Evolutionary conservation across 495 filamentous ascomycete genomes (phyloP), one percentile per base, ranked within the genome.

Genomic region (Aspergillus leporis): DNA sequence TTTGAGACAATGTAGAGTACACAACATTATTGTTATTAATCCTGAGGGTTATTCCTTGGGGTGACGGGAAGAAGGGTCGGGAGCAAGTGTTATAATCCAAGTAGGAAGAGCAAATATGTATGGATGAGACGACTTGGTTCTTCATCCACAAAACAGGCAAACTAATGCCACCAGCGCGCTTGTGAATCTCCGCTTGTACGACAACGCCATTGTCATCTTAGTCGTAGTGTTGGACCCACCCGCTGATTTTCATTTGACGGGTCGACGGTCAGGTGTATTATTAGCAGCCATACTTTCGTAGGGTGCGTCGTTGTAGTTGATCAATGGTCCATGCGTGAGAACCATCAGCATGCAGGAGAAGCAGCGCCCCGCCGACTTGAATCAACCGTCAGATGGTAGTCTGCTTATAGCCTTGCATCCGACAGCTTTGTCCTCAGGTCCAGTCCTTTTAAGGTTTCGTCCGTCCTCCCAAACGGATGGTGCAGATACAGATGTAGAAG

Each of bases 361-460:
- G 51, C 53, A 58, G 23, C 41, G 62, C 66, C 63, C 66, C 66
- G 66, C 66, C 61, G 51, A 61, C 49, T 54, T 69, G 66, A 66
- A 66, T 69, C 66, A 69, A 69, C 66, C 66, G 66, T 64, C 61
- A 21, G 51, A 59, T 32, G 19, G 60, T 61, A 63, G 66, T 58
- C 51, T 55, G 57, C n/a, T 40, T 14, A 56, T 59, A 58, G 62
- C 62, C 49, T 55, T 62, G 61, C 5, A 18, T n/a, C 16, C 16
- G 2, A 41, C 38, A 41, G 38, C 38, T 41, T n/a, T 41, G 30
- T 28, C 40, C 22, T 28, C 12, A 45, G 38, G 38, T 6, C 38
- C 38, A 41, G 16, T 41, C 38, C 38, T 41, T 41, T 41, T 41
- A 41, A 41, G 16, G 38, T 41, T 41, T 41, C 38, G 12, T 41